These are phyloP conservation scores for Candida broadrunensis DNA, from an alignment of 805 yeast species.

Conservation along the genomic window DNA sequence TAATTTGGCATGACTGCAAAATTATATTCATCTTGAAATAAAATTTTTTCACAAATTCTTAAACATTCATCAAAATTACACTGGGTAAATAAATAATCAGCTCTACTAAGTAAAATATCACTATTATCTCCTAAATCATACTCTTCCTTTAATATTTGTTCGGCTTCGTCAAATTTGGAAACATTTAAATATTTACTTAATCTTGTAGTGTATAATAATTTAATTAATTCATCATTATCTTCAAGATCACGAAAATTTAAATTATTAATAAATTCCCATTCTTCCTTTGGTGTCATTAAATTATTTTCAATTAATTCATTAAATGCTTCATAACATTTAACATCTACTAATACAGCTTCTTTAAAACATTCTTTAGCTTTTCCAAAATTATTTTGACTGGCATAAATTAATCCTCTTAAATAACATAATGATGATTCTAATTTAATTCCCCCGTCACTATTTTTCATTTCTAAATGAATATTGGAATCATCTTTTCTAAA, in stretches of 20 bases:
- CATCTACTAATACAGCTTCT: conserved; percentile 85
- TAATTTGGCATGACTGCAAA: conserved; percentile 72
- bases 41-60: conserved; percentile 62
- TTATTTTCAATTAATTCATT: conserved; percentile 70
- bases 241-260: conserved; percentile 66
- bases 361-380: conserved; percentile 82
- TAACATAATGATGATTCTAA: conserved; percentile 85
- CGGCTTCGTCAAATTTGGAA: conserved; percentile 60
- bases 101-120: conserved; percentile 66
- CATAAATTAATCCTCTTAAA: conserved; percentile 77
- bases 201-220: conserved; percentile 68
- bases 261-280: conserved; percentile 71
- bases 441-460: conserved; percentile 79
- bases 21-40: conserved; percentile 65
- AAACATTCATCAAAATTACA: conserved; percentile 79
- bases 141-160: conserved; percentile 62
- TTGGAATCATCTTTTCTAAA: conserved; percentile 43
- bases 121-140: conserved; percentile 66
- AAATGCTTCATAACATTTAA: conserved; percentile 91
- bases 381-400: conserved; percentile 80
- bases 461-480: conserved; percentile 32
- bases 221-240: conserved; percentile 79
- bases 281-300: conserved; percentile 78
- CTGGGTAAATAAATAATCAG: conserved; percentile 68
- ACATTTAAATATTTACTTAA: conserved; percentile 70